phyloP scores from a whole-genome alignment of 83 land plant species.

The Larix sibirica region DNA sequence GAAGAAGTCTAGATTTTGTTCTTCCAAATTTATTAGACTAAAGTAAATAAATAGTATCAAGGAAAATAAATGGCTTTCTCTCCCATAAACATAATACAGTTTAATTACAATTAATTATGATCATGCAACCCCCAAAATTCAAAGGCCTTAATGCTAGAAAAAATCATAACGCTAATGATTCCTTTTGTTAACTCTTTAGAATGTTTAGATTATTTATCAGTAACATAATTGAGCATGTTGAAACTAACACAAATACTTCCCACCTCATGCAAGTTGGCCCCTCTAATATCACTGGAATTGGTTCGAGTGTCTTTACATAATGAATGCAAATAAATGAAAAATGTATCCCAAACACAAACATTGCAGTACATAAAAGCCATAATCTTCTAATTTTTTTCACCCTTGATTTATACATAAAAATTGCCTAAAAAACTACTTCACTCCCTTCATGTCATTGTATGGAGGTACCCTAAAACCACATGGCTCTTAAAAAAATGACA shows the following conservation, averaged over 20 bases:
- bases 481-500: too few relatives aligned
- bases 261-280: background rate
- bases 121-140: background rate
- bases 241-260: background rate
- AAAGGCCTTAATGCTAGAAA: background rate
- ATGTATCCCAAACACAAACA: too few relatives aligned
- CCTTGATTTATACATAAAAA: too few relatives aligned
- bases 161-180: background rate
- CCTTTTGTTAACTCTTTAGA: background rate
- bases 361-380: too few relatives aligned
- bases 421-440: too few relatives aligned
- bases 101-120: background rate
- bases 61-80: background rate
- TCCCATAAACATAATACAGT: background rate
- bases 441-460: too few relatives aligned
- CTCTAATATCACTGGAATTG: too few relatives aligned
- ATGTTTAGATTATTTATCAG: background rate
- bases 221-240: background rate
- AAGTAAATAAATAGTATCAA: conserved; percentile 8
- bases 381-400: too few relatives aligned
- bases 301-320: too few relatives aligned
- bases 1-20: conserved; percentile 68
- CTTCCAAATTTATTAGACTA: conserved; percentile 44
- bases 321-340: too few relatives aligned
- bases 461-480: too few relatives aligned